Evolutionary conservation across 2,329 filamentous ascomycete species (phyloP), one percentile per base, ranked within the genome.

Genomic region (Nigrospora osmanthi): DNA sequence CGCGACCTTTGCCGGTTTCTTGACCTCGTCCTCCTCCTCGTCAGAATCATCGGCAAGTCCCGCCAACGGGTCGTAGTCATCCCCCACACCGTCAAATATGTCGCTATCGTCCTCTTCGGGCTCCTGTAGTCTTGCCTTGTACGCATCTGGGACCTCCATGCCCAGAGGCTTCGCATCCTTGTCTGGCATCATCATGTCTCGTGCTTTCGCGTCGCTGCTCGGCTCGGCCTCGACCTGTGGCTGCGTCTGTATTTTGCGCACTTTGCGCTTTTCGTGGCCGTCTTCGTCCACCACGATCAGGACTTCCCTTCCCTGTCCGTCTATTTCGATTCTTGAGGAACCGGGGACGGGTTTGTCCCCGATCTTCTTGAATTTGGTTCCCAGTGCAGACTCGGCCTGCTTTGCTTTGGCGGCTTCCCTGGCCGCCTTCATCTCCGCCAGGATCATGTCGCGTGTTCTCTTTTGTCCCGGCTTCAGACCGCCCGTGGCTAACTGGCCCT

Each of bases 41-140:
- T 69, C 66, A 1, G 67, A 66, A 39, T 66, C 63, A 6, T 63
- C 67, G 9, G 67, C 67, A 52, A 85, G 64, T 6, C 71, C 81
- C 3, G 80, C 81, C 36, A 86, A 61, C 2, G 82, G 82, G 56
- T 86, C 73, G 57, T 86, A 86, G 54, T 85, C 81, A 46, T 81
- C 80, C 3, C 76, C 81, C 0, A 70, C 80, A 43, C 76, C 80
- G 35, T 79, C 81, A 51, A 86, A 86, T 9, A 86, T 86, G 53
- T 84, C 71, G 19, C 79, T 60, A 43, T 85, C 72, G 46, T 78
- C 70, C 34, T 78, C 69, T 16, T 78, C 71, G 50, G 72, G 65
- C 47, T 76, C 66, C 11, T 72, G 60, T 7, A 64, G 62, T 33
- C 70, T 68, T 38, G 71, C 63, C 45, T 73, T 73, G 54, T 77